Evolutionary conservation across 345 rosid genomes (phyloP), one percentile per base, ranked within the genome.

Genomic region (Microcos paniculata): DNA sequence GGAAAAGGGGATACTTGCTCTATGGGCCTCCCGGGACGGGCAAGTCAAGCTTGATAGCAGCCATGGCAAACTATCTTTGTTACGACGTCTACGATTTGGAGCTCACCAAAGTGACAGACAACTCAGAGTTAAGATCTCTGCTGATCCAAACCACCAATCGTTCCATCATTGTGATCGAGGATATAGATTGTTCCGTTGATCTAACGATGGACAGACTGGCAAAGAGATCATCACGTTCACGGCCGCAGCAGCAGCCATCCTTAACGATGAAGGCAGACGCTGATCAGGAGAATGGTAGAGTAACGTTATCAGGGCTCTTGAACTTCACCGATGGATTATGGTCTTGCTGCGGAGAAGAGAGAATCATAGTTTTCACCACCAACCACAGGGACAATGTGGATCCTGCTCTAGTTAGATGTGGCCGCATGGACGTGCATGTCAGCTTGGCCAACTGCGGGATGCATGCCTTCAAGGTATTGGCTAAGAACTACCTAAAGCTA

Each of bases 51-150:
- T 81, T 85, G 51, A 82, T 85, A 4, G 86, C 91, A 0, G 85
- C 91, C 64, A 82, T 85, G 85, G 91, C 89, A 0, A 85, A 88
- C 72, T 75, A 84, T 48, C 83, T 88, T 24, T 73, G 83, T 61
- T 88, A 85, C 73, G 87, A 88, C 53, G 87, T 88, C 26, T 88
- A 88, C 26, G 89, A 85, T 21, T 71, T 88, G n/a, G 89, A 88
- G 71, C 87, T 88, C 40, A 85, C 89, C 0, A 84, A 77, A 72
- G 87, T 85, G 26, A 62, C 77, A 0, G 87, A 88, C 76, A 87
- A 85, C 66, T 85, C 89, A 1, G 89, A 84, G 82, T 81, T 88
- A 18, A 85, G 82, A 77, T 81, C 84, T 35, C 61, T 88, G 21
- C 77, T 88, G 21, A 55, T 88, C 18, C 87, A 81, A 19, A 85